Percentiles rank a stretch among this genome's conserved stretches.
Evolutionary conservation across 2,329 filamentous ascomycete species (phyloP).

Genomic region (Coniochaeta sp.): DNA sequence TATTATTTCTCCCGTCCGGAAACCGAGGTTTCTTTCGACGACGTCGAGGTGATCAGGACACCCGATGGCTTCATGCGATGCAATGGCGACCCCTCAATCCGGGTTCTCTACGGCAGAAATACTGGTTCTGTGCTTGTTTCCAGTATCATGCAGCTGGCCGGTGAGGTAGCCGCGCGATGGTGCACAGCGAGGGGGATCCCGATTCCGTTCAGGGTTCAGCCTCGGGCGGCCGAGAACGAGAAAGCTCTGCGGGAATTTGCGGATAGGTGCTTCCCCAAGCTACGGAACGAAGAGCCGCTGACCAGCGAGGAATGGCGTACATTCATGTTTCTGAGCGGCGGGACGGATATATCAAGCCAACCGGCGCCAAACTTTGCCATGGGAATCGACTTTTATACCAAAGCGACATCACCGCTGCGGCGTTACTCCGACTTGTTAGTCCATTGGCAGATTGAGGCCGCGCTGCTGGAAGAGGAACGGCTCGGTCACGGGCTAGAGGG

Average conservation of each 20-base stretch:
- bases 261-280: conserved; percentile 27
- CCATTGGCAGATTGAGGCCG: conserved; percentile 60
- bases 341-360: conserved; percentile 41
- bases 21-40: conserved; percentile 34
- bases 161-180: conserved; percentile 54
- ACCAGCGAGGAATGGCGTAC: conserved; percentile 20
- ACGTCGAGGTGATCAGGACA: conserved; percentile 15
- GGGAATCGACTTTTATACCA: conserved; percentile 53
- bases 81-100: conserved; percentile 43
- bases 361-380: conserved; percentile 50
- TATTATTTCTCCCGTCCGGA: conserved; percentile 34
- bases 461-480: conserved; percentile 37
- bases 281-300: conserved; percentile 25
- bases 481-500: conserved; percentile 25
- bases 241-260: conserved; percentile 28
- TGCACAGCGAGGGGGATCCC: conserved; percentile 49
- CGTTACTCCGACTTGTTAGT: conserved; percentile 55
- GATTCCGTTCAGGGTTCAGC: conserved; percentile 49
- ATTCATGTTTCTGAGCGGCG: conserved; percentile 35
- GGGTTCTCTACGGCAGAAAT: conserved; percentile 23
- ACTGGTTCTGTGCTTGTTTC: conserved; percentile 31
- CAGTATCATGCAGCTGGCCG: conserved; percentile 53
- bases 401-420: conserved; percentile 59
- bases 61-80: conserved; percentile 22
- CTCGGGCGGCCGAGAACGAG: conserved; percentile 28